Base-by-base conservation (phyloP, 2,329 filamentous ascomycete genomes). In the Cladophialophora chaetospira region DNA sequence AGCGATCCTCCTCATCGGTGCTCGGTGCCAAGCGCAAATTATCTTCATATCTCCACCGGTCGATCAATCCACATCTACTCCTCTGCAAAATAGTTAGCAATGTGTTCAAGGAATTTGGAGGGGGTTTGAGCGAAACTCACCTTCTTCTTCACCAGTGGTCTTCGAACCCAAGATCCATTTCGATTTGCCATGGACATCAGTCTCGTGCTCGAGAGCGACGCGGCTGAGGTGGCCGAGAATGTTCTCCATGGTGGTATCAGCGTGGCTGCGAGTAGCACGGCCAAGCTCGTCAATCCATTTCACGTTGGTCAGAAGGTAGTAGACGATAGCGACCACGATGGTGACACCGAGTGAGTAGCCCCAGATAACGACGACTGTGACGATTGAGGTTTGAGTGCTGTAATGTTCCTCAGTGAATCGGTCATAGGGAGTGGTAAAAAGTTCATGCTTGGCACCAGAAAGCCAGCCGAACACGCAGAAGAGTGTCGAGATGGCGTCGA, bases 381-480 rank as follows among this genome's bases (percentile, higher is more conserved):
- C 74, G 63, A 87, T 80, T 70, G 72, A 57, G 65, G 67, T 67
- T 61, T 73, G 40, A 55, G 58, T 36, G 62, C 65, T 49, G 66
- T 55, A 59, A 69, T 68, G 29, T 23, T 63, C 40, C n/a, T 36
- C 35, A 17, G 55, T 47, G 38, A 58, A 61, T 11, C 19, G 3
- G 50, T 61, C 61, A 33, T 25, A 17, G 15, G 62, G 57, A 67
- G 65, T 60, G 73, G 72, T 62, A 77, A 73, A 70, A 65, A 75
- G 72, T 64, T 72, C 69, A 67, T 72, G 53, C 60, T 73, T 74
- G 45, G 75, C 73, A 57, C 83, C 84, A 40, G 81, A 82, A 65
- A 91, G 76, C 87, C 87, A 90, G 57, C 88, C 88, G 76, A 90
- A 90, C 69, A 88, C 73, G 74, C 81, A 83, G 81, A 90, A 91